These are phyloP conservation scores for Fusarium coicis DNA, from an alignment of 2,329 filamentous ascomycete genomes.

Conservation along the genomic window DNA sequence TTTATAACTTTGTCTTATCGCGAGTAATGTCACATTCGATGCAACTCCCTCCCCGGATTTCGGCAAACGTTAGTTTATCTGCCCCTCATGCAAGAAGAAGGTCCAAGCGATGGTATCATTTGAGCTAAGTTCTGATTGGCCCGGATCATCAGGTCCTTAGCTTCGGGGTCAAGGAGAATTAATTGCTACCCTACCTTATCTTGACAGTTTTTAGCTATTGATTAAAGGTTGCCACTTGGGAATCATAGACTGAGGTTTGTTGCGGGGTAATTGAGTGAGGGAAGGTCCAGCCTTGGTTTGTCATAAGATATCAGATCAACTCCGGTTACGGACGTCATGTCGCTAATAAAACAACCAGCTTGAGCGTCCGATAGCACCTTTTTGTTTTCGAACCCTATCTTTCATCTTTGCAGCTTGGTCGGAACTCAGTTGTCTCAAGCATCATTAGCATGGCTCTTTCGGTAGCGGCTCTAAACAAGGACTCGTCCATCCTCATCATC, in stretches of 20 bases:
- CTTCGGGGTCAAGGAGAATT: background rate
- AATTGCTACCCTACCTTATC: background rate
- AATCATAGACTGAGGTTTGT: background rate
- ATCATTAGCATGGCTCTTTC: background rate
- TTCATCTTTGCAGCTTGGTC: background rate
- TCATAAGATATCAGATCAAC: background rate
- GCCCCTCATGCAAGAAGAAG: background rate
- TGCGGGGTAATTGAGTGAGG: background rate
- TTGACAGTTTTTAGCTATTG: background rate
- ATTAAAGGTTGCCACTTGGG: background rate
- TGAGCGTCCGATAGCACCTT: background rate
- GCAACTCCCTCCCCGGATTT: background rate
- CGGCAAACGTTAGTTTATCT: constrained; percentile 4
- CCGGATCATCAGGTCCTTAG: background rate
- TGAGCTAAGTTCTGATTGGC: background rate
- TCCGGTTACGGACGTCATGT: background rate
- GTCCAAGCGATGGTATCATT: background rate
- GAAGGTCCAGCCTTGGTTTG: constrained; percentile 1
- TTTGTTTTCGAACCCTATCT: background rate
- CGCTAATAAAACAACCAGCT: background rate
- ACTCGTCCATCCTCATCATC: constrained; percentile 8
- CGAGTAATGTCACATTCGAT: background rate
- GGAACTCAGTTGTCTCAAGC: rapidly evolving
- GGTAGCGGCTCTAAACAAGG: background rate
- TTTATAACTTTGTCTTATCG: background rate